Conservation (phyloP, 352 stramenopile species). For the Vaucheria bursata region DNA sequence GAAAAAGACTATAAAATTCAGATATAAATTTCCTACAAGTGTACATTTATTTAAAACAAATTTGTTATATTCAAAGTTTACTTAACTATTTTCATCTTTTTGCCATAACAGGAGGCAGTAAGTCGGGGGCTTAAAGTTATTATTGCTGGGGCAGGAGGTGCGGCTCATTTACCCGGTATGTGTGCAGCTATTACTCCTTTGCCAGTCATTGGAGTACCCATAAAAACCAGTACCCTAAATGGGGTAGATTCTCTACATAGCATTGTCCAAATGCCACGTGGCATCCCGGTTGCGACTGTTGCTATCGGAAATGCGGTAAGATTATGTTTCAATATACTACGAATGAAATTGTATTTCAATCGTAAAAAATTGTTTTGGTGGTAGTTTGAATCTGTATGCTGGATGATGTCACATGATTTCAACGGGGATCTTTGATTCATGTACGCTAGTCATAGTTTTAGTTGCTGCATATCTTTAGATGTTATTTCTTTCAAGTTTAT, state of each 20-base stretch:
- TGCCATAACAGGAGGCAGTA: conserved; percentile 70
- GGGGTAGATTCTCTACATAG: conserved; percentile 92
- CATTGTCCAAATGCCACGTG: conserved; percentile 98
- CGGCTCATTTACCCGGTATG: conserved; percentile 91
- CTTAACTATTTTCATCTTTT: no score
- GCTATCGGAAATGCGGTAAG: conserved; percentile 85
- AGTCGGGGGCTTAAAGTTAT: conserved; percentile 75
- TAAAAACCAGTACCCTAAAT: conserved; percentile 93
- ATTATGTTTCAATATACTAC: not conserved
- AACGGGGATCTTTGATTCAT: not conserved
- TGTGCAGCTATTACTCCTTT: conserved; percentile 62
- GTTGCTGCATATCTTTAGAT: not conserved
- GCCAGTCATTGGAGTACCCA: conserved; percentile 88
- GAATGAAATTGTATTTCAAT: not conserved
- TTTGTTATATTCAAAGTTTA: no score
- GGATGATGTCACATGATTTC: not conserved
- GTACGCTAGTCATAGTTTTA: not conserved
- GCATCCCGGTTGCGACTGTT: conserved; percentile 93
- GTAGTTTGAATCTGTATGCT: not conserved
- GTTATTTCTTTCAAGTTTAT: not conserved
- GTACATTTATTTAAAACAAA: no score
- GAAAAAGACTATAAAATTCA: no score
- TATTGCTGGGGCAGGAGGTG: conserved; percentile 88
- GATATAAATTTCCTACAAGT: no score
- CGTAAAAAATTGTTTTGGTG: not conserved